Percentiles rank a stretch among this genome's conserved stretches.
These are phyloP conservation scores for Phytopythium chamaehyphon DNA, from an alignment of 352 stramenopile genomes.

Conservation along the genomic window DNA sequence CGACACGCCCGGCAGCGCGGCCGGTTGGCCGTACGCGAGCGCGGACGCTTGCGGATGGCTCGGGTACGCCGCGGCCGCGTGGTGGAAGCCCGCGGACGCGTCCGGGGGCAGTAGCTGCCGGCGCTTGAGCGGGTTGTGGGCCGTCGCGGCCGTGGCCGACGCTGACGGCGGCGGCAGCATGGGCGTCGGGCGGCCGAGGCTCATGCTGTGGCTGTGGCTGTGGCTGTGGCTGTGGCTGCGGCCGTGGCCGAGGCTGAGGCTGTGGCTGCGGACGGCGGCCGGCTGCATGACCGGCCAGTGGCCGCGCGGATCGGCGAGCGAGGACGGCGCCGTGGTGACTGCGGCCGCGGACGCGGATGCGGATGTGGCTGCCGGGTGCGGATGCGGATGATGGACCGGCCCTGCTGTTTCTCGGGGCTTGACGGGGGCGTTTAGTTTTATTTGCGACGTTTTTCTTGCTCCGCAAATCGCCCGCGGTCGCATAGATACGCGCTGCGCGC, in stretches of 20 bases:
- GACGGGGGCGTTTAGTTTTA: too few relatives aligned
- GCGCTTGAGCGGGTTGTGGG: conserved; percentile 1
- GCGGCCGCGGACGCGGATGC: neutral
- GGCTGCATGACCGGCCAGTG: neutral
- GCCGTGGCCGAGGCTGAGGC: neutral
- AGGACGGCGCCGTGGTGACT: too few relatives aligned
- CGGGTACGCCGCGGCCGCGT: neutral
- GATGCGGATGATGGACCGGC: neutral
- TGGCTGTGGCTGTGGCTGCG: neutral
- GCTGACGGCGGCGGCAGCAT: neutral
- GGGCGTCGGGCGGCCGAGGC: neutral
- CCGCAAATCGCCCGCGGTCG: neutral
- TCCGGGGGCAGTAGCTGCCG: neutral
- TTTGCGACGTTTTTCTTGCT: neutral
- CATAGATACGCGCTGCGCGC: conserved; percentile 8
- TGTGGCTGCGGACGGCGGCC: neutral
- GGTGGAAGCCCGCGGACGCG: too few relatives aligned
- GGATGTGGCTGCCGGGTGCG: neutral
- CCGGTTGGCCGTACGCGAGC: neutral
- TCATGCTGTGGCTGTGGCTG: too few relatives aligned
- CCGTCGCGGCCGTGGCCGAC: neutral
- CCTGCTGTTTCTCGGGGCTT: neutral
- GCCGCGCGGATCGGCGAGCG: neutral
- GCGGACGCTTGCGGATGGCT: neutral
- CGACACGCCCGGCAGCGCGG: neutral